phyloP scores from a whole-genome alignment of 2,329 filamentous ascomycete species.

The Neocatenulostroma microsporum region DNA sequence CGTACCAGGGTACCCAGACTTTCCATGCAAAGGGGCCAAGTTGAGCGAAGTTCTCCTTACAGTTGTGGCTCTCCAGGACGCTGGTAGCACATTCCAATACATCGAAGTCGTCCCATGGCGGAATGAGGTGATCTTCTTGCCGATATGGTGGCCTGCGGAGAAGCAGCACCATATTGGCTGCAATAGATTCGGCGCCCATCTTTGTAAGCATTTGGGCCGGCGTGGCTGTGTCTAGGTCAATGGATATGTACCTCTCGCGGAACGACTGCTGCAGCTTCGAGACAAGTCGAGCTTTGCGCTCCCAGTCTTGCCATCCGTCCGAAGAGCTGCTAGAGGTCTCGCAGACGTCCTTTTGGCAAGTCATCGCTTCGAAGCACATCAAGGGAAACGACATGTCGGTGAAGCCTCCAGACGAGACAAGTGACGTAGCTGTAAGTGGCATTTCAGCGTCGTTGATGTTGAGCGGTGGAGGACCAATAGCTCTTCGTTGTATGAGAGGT shows the following conservation, averaged over 20 bases:
- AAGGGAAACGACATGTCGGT: not conserved
- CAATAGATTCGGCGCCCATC: not conserved
- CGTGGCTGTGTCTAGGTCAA: not conserved
- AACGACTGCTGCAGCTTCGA: not conserved
- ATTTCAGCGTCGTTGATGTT: not conserved
- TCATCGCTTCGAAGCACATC: not conserved
- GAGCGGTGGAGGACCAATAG: not conserved
- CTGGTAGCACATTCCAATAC: not conserved
- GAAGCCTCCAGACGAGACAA: no score
- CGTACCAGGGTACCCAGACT: constrained; percentile 2
- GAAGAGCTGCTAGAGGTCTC: not conserved
- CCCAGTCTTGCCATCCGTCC: not conserved
- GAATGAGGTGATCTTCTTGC: not conserved
- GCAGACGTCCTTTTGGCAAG: not conserved
- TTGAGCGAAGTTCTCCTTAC: not conserved
- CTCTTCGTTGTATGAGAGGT: not conserved
- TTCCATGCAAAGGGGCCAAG: constrained; percentile 1
- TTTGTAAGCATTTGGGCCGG: not conserved
- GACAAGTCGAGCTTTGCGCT: not conserved
- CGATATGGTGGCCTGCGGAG: constrained; percentile 1
- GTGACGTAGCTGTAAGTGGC: not conserved
- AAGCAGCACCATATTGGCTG: not conserved
- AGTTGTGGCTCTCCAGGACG: not conserved
- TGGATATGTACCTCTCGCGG: not conserved
- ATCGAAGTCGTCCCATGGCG: constrained; percentile 4